These are phyloP conservation scores for Paramecium octaurelia DNA, from an alignment of 73 alveolate species.

Conservation along the genomic window DNA sequence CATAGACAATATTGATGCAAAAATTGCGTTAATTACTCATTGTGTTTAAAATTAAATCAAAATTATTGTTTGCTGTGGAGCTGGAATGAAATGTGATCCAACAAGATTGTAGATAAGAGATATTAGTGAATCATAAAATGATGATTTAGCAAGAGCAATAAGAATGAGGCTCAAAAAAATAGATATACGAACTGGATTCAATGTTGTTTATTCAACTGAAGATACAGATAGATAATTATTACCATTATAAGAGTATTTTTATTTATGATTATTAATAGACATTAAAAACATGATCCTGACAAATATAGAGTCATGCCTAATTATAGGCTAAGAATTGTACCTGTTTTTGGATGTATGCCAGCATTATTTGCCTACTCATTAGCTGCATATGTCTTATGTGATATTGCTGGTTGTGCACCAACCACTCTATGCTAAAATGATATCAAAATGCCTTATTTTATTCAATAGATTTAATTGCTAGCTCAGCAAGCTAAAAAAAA, in stretches of 20 bases:
- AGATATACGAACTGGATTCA: constrained; percentile 60
- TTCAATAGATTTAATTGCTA: background rate
- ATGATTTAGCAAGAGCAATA: constrained; percentile 70
- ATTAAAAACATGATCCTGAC: constrained; percentile 70
- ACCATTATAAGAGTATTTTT: constrained; percentile 63
- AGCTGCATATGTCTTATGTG: constrained; percentile 66
- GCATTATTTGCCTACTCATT: constrained; percentile 81
- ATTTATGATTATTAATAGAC: constrained; percentile 18
- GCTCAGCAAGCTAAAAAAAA: background rate
- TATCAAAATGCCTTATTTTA: background rate
- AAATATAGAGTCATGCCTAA: constrained; percentile 71
- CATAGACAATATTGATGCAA: constrained; percentile 85
- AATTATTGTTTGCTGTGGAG: constrained; percentile 83
- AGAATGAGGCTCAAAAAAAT: constrained; percentile 49
- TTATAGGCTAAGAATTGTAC: constrained; percentile 79
- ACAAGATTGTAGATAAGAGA: constrained; percentile 80
- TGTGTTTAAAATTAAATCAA: constrained; percentile 68
- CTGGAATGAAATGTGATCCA: constrained; percentile 88
- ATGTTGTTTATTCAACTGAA: constrained; percentile 72
- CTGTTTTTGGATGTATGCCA: constrained; percentile 87
- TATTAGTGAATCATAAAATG: constrained; percentile 70
- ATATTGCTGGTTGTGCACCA: constrained; percentile 10
- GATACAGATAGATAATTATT: constrained; percentile 69
- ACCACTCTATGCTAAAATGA: background rate
- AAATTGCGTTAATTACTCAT: constrained; percentile 71